phyloP scores from a whole-genome alignment of 2,329 filamentous ascomycete species.

The Penicillium sp. region DNA sequence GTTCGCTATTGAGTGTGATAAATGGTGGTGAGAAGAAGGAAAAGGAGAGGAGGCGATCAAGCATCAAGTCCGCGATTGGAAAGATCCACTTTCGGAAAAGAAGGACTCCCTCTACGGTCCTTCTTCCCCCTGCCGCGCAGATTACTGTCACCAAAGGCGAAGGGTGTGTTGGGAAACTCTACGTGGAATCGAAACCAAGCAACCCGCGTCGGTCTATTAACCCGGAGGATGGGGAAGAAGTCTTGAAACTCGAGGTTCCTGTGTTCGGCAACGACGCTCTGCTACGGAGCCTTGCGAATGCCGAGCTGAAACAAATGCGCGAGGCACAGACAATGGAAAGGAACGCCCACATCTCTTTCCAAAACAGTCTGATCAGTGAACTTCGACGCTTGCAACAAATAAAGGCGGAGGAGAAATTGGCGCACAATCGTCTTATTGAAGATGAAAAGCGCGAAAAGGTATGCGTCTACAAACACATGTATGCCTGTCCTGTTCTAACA shows the following conservation, averaged over 20 bases:
- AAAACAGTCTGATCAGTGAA: constrained; percentile 36
- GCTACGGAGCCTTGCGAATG: constrained; percentile 40
- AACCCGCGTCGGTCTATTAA: constrained; percentile 12
- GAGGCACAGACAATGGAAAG: constrained; percentile 37
- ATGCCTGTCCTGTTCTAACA: neutral
- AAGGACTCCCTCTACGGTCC: constrained; percentile 34
- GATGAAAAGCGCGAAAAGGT: constrained; percentile 47
- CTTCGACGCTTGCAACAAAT: constrained; percentile 38
- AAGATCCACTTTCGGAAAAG: constrained; percentile 44
- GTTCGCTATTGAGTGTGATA: constrained; percentile 35
- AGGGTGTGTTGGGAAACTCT: constrained; percentile 41
- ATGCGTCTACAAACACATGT: neutral
- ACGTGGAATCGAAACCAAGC: constrained; percentile 30
- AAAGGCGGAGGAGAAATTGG: constrained; percentile 34
- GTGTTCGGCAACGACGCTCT: constrained; percentile 41
- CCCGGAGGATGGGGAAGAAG: constrained; percentile 24
- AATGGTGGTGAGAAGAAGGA: constrained; percentile 35
- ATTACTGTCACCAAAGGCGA: constrained; percentile 33
- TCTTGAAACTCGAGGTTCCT: constrained; percentile 38
- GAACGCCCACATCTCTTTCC: constrained; percentile 40
- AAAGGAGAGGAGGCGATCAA: constrained; percentile 36
- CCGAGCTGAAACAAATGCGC: constrained; percentile 36
- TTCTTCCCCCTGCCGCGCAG: constrained; percentile 35
- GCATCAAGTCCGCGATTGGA: constrained; percentile 41
- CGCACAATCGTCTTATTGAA: constrained; percentile 37